Conservation (phyloP, 805 yeast species). For the Tetrapisispora pingtungensis region DNA sequence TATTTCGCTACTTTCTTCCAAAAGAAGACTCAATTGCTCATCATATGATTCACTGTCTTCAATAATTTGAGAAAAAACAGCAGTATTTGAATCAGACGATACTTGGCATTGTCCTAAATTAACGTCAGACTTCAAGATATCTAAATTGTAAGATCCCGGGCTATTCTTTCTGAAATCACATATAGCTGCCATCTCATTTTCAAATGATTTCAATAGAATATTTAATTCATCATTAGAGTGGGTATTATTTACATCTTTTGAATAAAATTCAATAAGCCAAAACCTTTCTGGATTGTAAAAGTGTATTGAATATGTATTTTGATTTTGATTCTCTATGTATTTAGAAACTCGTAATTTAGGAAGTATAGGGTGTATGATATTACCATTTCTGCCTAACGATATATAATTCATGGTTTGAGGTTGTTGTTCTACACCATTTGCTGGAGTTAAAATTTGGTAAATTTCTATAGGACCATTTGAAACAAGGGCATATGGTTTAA, state of each 20-base stretch:
- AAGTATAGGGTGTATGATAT: slow-evolving; percentile 59
- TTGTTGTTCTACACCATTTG: slow-evolving; percentile 9
- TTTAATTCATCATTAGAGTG: slow-evolving; percentile 3
- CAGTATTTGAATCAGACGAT: neutral
- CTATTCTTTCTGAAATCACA: slow-evolving; percentile 5
- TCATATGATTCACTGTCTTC: slow-evolving; percentile 1
- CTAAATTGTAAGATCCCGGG: neutral
- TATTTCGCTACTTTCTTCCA: slow-evolving; percentile 11
- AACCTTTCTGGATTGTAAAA: slow-evolving; percentile 66
- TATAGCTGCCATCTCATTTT: slow-evolving; percentile 22
- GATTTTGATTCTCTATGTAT: slow-evolving; percentile 33
- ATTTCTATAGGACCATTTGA: slow-evolving; percentile 25
- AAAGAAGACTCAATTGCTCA: slow-evolving; percentile 19
- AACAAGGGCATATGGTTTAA: slow-evolving; percentile 11
- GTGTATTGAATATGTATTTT: slow-evolving; percentile 41
- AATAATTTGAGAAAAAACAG: neutral
- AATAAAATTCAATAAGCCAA: slow-evolving; percentile 44
- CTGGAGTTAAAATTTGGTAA: slow-evolving; percentile 23
- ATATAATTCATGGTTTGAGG: slow-evolving; percentile 18
- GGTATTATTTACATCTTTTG: neutral
- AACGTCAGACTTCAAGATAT: neutral
- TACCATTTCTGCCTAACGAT: slow-evolving; percentile 25
- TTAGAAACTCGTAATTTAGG: slow-evolving; percentile 53
- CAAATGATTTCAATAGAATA: slow-evolving; percentile 16
- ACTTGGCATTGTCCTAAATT: neutral